Percentiles rank a stretch among this genome's conserved stretches.
These are phyloP conservation scores for Ophiocordyceps camponoti-saundersi DNA, from an alignment of 2,329 filamentous ascomycete genomes.

Conservation along the genomic window DNA sequence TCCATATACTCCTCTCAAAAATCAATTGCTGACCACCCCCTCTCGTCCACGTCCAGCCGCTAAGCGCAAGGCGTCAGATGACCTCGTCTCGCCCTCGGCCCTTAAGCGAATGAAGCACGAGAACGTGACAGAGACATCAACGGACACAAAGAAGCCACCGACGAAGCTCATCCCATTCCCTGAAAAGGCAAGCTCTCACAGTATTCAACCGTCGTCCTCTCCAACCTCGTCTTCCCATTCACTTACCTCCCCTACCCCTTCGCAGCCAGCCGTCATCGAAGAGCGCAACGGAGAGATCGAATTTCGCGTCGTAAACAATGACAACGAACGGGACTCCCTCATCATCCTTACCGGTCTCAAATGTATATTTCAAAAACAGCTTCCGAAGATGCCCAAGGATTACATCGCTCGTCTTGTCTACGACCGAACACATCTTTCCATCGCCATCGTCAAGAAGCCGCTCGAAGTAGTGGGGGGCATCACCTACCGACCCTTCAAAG, in stretches of 20 bases:
- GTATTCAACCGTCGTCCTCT: too few species aligned
- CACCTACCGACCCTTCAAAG: slow-evolving; percentile 87
- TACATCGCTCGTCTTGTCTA: slow-evolving; percentile 97
- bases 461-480: slow-evolving; percentile 93
- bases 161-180: slow-evolving; percentile 67
- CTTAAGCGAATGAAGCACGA: slow-evolving; percentile 47
- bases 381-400: slow-evolving; percentile 98
- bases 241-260: neutral
- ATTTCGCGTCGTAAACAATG: slow-evolving; percentile 96
- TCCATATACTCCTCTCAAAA: neutral
- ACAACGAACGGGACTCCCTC: slow-evolving; percentile 69
- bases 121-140: slow-evolving; percentile 8
- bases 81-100: slow-evolving; percentile 42
- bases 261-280: slow-evolving; percentile 71
- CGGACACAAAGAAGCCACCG: slow-evolving; percentile 25
- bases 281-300: slow-evolving; percentile 90
- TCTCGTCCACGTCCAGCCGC: slow-evolving; percentile 18
- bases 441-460: slow-evolving; percentile 94
- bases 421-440: slow-evolving; percentile 87
- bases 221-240: neutral
- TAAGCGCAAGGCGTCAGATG: slow-evolving; percentile 60
- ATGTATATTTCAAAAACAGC: slow-evolving; percentile 94
- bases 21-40: neutral
- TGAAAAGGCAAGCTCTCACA: slow-evolving; percentile 48
- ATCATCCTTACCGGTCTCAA: slow-evolving; percentile 93